These are phyloP conservation scores for Polyporus arcularius DNA, from an alignment of 768 basidiomycete species.

Conservation along the genomic window DNA sequence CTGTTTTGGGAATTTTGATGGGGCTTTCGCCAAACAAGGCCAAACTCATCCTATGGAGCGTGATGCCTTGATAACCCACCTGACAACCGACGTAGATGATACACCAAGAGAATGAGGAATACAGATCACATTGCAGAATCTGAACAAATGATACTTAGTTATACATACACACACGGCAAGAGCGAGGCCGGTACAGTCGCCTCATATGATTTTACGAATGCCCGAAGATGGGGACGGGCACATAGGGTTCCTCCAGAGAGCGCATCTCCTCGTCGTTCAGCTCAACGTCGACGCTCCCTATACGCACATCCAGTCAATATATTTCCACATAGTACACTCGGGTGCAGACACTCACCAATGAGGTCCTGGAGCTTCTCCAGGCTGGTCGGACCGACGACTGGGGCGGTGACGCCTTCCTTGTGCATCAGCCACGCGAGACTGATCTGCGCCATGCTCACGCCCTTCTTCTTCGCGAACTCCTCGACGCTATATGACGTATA, in stretches of 20 bases:
- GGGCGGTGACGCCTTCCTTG: constrained; percentile 37
- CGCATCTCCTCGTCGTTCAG: constrained; percentile 46
- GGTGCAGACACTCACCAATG: constrained; percentile 22
- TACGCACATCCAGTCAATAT: background rate
- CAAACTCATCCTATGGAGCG: too few species aligned
- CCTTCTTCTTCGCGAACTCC: constrained; percentile 42
- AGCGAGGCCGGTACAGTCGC: too few species aligned
- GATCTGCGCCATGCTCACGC: constrained; percentile 45
- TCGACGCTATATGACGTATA: constrained; percentile 30
- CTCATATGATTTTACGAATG: constrained; percentile 28
- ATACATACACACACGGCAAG: too few species aligned
- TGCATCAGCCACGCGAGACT: constrained; percentile 41
- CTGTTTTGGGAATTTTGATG: too few species aligned
- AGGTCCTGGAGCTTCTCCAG: constrained; percentile 42
- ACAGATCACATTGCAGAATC: too few species aligned
- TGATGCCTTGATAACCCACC: too few species aligned
- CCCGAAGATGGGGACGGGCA: constrained; percentile 46
- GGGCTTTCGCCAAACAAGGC: too few species aligned
- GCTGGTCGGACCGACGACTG: constrained; percentile 43
- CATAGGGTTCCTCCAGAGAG: constrained; percentile 48
- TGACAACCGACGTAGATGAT: too few species aligned
- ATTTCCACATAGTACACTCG: too few species aligned
- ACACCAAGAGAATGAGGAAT: too few species aligned
- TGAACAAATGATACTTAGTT: too few species aligned
- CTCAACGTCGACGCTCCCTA: constrained; percentile 21